Evolutionary conservation across 2,329 filamentous ascomycete genomes (phyloP), one percentile per base, ranked within the genome.

Genomic region (Xylaria hypoxylon): DNA sequence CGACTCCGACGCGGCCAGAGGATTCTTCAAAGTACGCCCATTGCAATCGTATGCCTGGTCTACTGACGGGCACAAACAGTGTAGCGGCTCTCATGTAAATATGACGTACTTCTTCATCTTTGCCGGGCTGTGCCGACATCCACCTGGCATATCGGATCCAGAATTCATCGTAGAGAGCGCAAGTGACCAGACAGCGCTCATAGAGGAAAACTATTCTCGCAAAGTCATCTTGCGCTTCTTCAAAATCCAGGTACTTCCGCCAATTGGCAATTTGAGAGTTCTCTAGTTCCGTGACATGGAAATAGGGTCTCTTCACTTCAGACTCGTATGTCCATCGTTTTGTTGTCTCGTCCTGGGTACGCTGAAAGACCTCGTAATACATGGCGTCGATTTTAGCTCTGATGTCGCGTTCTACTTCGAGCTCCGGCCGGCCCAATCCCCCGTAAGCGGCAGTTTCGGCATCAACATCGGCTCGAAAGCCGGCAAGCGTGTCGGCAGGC

Each of bases 81-180:
- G 89, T 94, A 71, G 92, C 90, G 10, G 95, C 96, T 63, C 94
- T 89, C 77, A 95, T 89, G 77, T 96, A 98, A 70, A 98, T 96
- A 78, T 93, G 94, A 64, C 96, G 91, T 5, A 95, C 90, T 76
- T 97, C 94, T 77, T 97, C 93, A 51, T 94, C 89, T 78, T 96
- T 97, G 72, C 85, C 89, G 1, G 88, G 81, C 76, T 97, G 92
- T 0, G 89, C 89, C 65, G 87, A 85, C 92, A 97, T 97, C 96
- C 96, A 99, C 45, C 95, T 86, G 17, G 92, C 93, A 79, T 97
- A 99, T n/a, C 96, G 91, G 74, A 97, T 89, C 96, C 96, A 99
- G 79, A 98, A 97, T 77, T 98, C 95, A 56, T 98, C 95, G 77
- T 99, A 97, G 72, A 96, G 91, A 17, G 96, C 95, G 75, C 93